Conservation (phyloP, 2,329 filamentous ascomycete genomes). For the Rhytidhysteron rufulum region DNA sequence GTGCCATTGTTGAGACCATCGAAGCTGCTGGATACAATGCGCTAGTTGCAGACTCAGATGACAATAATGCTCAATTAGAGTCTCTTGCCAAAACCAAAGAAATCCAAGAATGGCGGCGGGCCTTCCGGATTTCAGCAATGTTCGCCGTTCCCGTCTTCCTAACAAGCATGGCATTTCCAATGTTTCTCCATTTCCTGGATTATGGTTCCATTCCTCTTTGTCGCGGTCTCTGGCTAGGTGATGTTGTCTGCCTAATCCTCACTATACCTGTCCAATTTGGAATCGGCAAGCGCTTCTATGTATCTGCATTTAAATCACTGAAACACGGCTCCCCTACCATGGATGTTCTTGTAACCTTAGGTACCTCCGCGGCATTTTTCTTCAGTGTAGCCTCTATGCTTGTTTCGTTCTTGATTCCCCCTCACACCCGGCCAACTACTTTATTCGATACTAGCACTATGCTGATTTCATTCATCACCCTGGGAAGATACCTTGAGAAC, state of each 20-base stretch:
- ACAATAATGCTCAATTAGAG: constrained; percentile 95
- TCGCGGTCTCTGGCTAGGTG: constrained; percentile 80
- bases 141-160: constrained; percentile 91
- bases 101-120: constrained; percentile 85
- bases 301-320: constrained; percentile 88
- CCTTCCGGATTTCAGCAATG: constrained; percentile 70
- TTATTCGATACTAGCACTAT: constrained; percentile 98
- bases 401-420: constrained; percentile 70
- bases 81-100: constrained; percentile 95
- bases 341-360: constrained; percentile 92
- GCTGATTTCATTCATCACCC: constrained; percentile 91
- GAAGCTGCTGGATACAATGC: constrained; percentile 86
- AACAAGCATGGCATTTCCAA: constrained; percentile 90
- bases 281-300: constrained; percentile 89
- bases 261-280: constrained; percentile 96
- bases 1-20: constrained; percentile 75
- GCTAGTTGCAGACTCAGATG: constrained; percentile 82
- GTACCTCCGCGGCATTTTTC: constrained; percentile 93
- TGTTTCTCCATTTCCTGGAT: constrained; percentile 72
- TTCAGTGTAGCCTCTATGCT: constrained; percentile 88
- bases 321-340: constrained; percentile 91
- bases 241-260: constrained; percentile 75
- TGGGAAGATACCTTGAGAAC: constrained; percentile 91
- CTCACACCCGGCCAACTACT: constrained; percentile 77
- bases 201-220: constrained; percentile 67